These are phyloP conservation scores for Claviceps quebecensis DNA, from an alignment of 2,329 filamentous ascomycete species.

Conservation along the genomic window DNA sequence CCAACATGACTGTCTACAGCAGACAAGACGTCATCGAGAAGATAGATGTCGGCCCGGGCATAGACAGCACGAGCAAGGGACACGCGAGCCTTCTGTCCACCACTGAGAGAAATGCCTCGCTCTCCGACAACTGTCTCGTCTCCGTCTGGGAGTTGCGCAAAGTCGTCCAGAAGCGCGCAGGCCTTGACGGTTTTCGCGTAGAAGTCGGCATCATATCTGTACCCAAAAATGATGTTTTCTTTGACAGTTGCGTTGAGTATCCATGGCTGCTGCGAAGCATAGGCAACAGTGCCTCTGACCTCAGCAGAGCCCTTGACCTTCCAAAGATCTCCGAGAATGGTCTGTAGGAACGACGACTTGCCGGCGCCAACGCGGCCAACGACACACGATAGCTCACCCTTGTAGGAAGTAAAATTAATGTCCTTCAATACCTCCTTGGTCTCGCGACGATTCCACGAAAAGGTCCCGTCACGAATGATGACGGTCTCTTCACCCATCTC, in stretches of 20 bases:
- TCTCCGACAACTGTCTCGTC: slow-evolving; percentile 96
- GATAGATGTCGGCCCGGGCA: slow-evolving; percentile 87
- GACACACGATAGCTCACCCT: slow-evolving; percentile 85
- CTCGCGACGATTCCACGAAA: slow-evolving; percentile 87
- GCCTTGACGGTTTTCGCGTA: slow-evolving; percentile 88
- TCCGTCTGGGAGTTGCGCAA: slow-evolving; percentile 81
- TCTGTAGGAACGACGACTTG: slow-evolving; percentile 84
- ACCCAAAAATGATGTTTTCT: slow-evolving; percentile 94
- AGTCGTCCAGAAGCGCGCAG: slow-evolving; percentile 83
- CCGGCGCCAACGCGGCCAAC: slow-evolving; percentile 90
- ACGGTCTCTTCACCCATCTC: slow-evolving; percentile 77
- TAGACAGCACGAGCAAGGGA: slow-evolving; percentile 90
- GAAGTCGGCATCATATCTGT: slow-evolving; percentile 84
- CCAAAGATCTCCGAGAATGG: slow-evolving; percentile 81
- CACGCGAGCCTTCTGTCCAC: slow-evolving; percentile 88
- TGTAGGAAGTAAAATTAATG: slow-evolving; percentile 78
- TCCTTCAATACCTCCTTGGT: slow-evolving; percentile 58
- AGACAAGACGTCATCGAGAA: slow-evolving; percentile 86
- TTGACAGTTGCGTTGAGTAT: slow-evolving; percentile 96
- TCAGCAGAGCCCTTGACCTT: slow-evolving; percentile 75
- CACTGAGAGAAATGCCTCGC: slow-evolving; percentile 87
- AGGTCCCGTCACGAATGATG: slow-evolving; percentile 67
- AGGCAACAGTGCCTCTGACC: slow-evolving; percentile 71
- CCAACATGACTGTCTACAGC: slow-evolving; percentile 98
- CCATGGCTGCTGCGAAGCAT: slow-evolving; percentile 88